These are phyloP conservation scores for Candida corydali DNA, from an alignment of 805 yeast species.

Conservation along the genomic window DNA sequence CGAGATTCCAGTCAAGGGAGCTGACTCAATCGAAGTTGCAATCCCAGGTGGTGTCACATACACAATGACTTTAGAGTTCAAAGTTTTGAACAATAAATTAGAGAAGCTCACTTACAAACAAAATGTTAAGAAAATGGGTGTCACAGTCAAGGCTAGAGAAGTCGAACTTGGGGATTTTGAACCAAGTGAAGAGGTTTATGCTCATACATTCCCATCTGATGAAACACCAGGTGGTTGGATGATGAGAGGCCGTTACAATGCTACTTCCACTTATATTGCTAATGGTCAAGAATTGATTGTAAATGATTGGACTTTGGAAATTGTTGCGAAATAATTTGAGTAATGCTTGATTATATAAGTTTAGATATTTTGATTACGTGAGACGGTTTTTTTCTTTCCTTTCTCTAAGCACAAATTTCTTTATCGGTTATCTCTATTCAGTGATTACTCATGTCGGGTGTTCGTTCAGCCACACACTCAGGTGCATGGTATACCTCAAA, in stretches of 20 bases:
- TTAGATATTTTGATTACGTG: no score
- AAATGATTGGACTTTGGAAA: constrained; percentile 33
- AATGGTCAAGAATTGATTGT: constrained; percentile 25
- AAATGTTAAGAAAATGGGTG: constrained; percentile 31
- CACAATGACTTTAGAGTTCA: constrained; percentile 27
- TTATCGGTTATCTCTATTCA: background rate
- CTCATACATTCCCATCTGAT: constrained; percentile 28
- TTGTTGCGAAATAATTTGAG: constrained; percentile 13
- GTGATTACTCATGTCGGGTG: constrained; percentile 3
- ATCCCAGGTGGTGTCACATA: constrained; percentile 38
- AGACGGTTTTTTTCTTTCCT: background rate
- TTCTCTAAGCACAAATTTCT: background rate
- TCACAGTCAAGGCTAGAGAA: constrained; percentile 27
- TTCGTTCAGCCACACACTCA: constrained; percentile 76
- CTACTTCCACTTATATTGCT: constrained; percentile 30
- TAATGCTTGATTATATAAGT: no score
- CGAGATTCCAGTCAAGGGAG: constrained; percentile 24
- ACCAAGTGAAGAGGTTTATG: constrained; percentile 31
- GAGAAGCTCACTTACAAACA: constrained; percentile 31
- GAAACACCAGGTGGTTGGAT: constrained; percentile 37
- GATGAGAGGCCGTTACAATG: constrained; percentile 29
- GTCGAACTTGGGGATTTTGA: constrained; percentile 29
- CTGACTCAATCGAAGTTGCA: constrained; percentile 22
- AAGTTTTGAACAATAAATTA: constrained; percentile 24
- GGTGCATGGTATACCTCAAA: constrained; percentile 82